Evolutionary conservation across 2,329 filamentous ascomycete genomes (phyloP).

Genomic region (Amylocarpus encephaloides): DNA sequence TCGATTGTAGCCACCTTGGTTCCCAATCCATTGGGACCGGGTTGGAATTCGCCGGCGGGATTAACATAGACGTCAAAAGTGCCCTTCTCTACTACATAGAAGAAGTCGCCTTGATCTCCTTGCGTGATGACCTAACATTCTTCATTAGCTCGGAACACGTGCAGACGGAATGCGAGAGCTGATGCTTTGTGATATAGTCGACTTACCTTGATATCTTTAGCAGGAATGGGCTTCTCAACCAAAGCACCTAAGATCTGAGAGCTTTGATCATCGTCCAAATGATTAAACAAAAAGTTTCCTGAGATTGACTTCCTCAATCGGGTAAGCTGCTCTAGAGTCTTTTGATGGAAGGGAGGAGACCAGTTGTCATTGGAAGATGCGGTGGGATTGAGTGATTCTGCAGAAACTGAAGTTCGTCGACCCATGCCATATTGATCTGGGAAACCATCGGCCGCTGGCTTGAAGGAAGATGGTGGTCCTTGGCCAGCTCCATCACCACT

Average conservation of each 20-base stretch:
- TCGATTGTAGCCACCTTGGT: slow-evolving; percentile 75
- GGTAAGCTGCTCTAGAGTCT: slow-evolving; percentile 71
- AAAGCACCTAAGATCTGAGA: slow-evolving; percentile 81
- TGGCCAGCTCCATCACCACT: slow-evolving; percentile 43
- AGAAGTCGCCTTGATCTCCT: slow-evolving; percentile 93
- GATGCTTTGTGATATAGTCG: neutral
- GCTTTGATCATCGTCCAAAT: slow-evolving; percentile 90
- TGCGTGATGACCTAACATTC: slow-evolving; percentile 75
- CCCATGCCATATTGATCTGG: slow-evolving; percentile 91
- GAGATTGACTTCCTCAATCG: slow-evolving; percentile 77
- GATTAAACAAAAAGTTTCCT: slow-evolving; percentile 88
- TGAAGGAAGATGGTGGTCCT: slow-evolving; percentile 41
- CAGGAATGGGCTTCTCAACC: slow-evolving; percentile 90
- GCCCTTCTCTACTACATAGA: slow-evolving; percentile 93
- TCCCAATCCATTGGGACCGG: slow-evolving; percentile 77
- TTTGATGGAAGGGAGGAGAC: slow-evolving; percentile 78
- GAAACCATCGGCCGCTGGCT: slow-evolving; percentile 54
- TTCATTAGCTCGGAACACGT: neutral
- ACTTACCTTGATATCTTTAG: slow-evolving; percentile 68
- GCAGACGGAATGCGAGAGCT: neutral
- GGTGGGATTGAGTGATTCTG: slow-evolving; percentile 88
- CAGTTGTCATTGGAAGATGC: slow-evolving; percentile 81
- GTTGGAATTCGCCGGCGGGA: slow-evolving; percentile 64
- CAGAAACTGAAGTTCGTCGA: slow-evolving; percentile 91
- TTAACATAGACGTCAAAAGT: slow-evolving; percentile 91